phyloP scores from a whole-genome alignment of 371 early-diverging fungal genomes.

The Basidiobolus meristosporus region DNA sequence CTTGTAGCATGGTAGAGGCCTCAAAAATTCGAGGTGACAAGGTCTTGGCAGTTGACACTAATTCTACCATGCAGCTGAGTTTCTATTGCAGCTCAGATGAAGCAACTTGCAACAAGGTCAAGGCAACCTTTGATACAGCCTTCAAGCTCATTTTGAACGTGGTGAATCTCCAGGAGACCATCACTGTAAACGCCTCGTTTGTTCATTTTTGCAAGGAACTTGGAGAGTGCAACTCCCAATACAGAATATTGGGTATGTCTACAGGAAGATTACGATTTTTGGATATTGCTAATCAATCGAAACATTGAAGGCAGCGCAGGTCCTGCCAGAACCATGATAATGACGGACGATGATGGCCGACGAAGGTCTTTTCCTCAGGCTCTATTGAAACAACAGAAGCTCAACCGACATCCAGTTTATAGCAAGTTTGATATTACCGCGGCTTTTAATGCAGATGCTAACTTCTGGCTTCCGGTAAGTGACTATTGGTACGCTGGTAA shows the following conservation, averaged over 20 bases:
- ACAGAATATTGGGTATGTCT: slow-evolving; percentile 11
- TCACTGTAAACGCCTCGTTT: slow-evolving; percentile 26
- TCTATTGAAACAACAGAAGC: slow-evolving; percentile 26
- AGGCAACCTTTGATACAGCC: slow-evolving; percentile 11
- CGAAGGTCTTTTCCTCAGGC: slow-evolving; percentile 40
- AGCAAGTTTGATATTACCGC: slow-evolving; percentile 27
- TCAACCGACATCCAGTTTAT: slow-evolving; percentile 9
- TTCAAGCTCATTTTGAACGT: slow-evolving; percentile 12
- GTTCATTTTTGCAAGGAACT: slow-evolving; percentile 20
- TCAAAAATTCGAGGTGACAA: too few relatives aligned
- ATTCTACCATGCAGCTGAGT: too few relatives aligned
- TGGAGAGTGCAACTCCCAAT: slow-evolving; percentile 11
- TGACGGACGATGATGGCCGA: slow-evolving; percentile 17
- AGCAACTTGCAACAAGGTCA: slow-evolving; percentile 14
- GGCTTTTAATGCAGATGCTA: slow-evolving; percentile 29
- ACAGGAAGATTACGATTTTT: background rate
- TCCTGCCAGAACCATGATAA: slow-evolving; percentile 19
- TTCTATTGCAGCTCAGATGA: too few relatives aligned
- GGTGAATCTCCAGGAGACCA: slow-evolving; percentile 14
- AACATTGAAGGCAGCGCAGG: slow-evolving; percentile 12
- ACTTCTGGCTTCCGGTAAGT: slow-evolving; percentile 31
- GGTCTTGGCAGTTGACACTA: too few relatives aligned
- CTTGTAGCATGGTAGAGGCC: too few relatives aligned
- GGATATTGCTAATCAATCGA: too few relatives aligned
- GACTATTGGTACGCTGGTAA: too few relatives aligned